Evolutionary conservation across 164 flowering plant genomes (phyloP).

Genomic region (Amborella trichopoda): DNA sequence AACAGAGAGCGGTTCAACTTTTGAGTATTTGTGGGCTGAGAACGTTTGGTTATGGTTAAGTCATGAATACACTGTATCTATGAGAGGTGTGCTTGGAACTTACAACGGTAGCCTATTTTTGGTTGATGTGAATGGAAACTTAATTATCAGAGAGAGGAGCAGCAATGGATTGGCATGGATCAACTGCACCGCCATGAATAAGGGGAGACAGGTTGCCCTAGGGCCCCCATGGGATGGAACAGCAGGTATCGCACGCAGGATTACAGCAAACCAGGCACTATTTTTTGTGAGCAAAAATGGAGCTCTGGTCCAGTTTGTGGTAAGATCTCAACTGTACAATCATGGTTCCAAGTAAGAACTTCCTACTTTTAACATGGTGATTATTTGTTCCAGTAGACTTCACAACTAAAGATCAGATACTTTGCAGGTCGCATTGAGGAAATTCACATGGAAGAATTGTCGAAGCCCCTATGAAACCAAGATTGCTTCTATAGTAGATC

Average conservation of each 20-base stretch:
- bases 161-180: constrained; percentile 47
- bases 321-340: constrained; percentile 28
- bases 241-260: constrained; percentile 26
- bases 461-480: constrained; percentile 39
- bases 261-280: constrained; percentile 47
- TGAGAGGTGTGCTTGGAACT: constrained; percentile 58
- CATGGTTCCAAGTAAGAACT: no score
- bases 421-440: constrained; percentile 51
- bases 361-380: no score
- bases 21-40: constrained; percentile 52
- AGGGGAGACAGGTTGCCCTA: constrained; percentile 43
- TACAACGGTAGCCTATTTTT: constrained; percentile 72
- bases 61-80: constrained; percentile 49
- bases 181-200: constrained; percentile 69
- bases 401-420: background rate
- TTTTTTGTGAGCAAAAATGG: constrained; percentile 70
- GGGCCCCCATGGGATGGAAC: constrained; percentile 80
- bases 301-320: constrained; percentile 57
- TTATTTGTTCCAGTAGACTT: background rate
- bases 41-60: constrained; percentile 65
- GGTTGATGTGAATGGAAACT: constrained; percentile 44
- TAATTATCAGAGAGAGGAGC: constrained; percentile 61
- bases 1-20: constrained; percentile 39
- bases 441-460: constrained; percentile 84
- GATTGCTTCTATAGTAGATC: constrained; percentile 63